Conservation (phyloP, 345 rosid species). For the Eucalyptus coolabah region DNA sequence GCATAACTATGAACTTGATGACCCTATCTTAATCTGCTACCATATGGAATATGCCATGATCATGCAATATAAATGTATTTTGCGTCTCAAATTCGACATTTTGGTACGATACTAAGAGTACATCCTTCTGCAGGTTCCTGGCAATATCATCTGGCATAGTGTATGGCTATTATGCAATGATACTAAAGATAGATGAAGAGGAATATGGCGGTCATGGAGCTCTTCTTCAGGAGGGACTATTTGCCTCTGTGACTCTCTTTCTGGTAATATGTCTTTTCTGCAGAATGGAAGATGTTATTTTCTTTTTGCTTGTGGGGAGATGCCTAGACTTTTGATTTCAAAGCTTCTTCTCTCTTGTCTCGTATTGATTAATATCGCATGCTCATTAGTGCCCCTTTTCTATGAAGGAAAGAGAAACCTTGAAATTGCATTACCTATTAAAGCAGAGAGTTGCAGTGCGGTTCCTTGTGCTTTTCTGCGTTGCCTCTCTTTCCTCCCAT, state of each 20-base stretch:
- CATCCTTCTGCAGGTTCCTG: constrained; percentile 48
- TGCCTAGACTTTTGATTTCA: background rate
- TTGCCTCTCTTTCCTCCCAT: background rate
- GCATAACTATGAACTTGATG: background rate
- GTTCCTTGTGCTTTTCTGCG: background rate
- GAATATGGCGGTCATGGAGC: constrained; percentile 91
- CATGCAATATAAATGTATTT: background rate
- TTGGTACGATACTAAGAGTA: background rate
- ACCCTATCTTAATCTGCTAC: background rate
- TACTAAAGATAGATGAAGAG: constrained; percentile 86
- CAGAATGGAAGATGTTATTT: background rate
- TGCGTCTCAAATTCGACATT: background rate
- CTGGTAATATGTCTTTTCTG: constrained; percentile 30
- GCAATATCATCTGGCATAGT: constrained; percentile 60
- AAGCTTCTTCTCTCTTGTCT: background rate
- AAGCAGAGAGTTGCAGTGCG: background rate
- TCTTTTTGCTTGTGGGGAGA: background rate
- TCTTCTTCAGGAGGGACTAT: constrained; percentile 92
- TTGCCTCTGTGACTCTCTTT: constrained; percentile 80
- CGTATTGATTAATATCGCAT: background rate
- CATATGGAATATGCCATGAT: background rate
- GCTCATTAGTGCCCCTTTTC: background rate
- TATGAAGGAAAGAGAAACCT: background rate
- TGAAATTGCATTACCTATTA: background rate
- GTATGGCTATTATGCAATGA: constrained; percentile 73